These are phyloP conservation scores for Phytophthora rubi DNA, from an alignment of 352 stramenopile species.

Conservation along the genomic window DNA sequence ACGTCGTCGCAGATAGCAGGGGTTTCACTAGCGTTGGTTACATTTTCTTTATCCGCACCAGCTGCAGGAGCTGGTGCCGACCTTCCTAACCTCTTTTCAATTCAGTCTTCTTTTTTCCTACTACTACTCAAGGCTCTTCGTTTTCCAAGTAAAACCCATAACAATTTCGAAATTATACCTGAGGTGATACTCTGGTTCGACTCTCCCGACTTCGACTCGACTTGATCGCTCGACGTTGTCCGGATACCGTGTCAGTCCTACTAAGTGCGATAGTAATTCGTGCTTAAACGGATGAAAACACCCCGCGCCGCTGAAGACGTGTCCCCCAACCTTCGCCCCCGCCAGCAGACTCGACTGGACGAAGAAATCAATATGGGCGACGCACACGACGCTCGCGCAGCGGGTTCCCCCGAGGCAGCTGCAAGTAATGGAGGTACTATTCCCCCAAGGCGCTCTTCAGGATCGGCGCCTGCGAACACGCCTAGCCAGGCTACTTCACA, in stretches of 20 bases:
- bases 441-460: background rate
- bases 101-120: background rate
- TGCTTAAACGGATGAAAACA: background rate
- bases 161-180: slow-evolving; percentile 5
- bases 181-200: background rate
- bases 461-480: background rate
- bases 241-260: no score
- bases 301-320: background rate
- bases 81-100: no score
- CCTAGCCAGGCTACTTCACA: background rate
- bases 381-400: background rate
- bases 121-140: slow-evolving; percentile 1
- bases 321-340: no score
- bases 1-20: no score
- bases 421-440: background rate
- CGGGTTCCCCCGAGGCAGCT: background rate
- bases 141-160: background rate
- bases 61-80: no score
- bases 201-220: background rate
- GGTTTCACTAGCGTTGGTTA: no score
- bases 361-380: background rate
- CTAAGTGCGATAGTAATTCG: background rate
- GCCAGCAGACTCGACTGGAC: no score
- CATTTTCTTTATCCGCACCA: no score
- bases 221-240: no score